Evolutionary conservation across 192 early-diverging fungal species (phyloP).

Genomic region (Gigaspora rosea): DNA sequence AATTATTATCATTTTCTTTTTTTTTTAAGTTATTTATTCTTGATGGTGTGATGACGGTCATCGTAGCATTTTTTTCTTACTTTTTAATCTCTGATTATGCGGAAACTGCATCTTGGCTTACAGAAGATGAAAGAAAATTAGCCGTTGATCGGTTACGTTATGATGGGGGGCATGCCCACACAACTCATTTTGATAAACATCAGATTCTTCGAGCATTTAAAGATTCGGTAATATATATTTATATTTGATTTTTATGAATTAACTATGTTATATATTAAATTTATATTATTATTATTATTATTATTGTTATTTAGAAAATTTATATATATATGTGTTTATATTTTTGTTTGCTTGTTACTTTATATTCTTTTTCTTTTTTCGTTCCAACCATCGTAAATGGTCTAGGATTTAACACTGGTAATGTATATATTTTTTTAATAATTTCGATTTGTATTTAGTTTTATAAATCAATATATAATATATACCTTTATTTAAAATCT

Average conservation of each 20-base stretch:
- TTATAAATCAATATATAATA: background rate
- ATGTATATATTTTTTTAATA: too few relatives aligned
- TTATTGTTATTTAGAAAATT: too few relatives aligned
- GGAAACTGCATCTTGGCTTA: conserved; percentile 48
- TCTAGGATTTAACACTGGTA: too few relatives aligned
- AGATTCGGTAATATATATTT: too few relatives aligned
- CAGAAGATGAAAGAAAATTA: conserved; percentile 44
- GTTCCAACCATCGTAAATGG: too few relatives aligned
- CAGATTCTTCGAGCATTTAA: conserved; percentile 44
- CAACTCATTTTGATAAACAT: conserved; percentile 51
- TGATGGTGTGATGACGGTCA: conserved; percentile 56
- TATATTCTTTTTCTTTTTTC: too few relatives aligned
- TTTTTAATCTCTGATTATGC: conserved; percentile 55
- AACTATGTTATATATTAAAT: too few relatives aligned
- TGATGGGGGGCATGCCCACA: conserved; percentile 53
- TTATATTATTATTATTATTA: too few relatives aligned
- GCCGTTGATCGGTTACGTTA: conserved; percentile 40
- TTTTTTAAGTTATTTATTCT: conserved; percentile 56
- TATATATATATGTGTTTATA: too few relatives aligned
- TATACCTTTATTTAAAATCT: too few relatives aligned
- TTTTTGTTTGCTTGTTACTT: too few relatives aligned
- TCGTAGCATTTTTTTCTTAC: conserved; percentile 41
- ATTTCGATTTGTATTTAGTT: background rate
- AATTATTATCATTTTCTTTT: background rate
- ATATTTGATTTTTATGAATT: too few relatives aligned